These are phyloP conservation scores for Epichloe sp. DNA, from an alignment of 2,329 filamentous ascomycete genomes.

Conservation along the genomic window DNA sequence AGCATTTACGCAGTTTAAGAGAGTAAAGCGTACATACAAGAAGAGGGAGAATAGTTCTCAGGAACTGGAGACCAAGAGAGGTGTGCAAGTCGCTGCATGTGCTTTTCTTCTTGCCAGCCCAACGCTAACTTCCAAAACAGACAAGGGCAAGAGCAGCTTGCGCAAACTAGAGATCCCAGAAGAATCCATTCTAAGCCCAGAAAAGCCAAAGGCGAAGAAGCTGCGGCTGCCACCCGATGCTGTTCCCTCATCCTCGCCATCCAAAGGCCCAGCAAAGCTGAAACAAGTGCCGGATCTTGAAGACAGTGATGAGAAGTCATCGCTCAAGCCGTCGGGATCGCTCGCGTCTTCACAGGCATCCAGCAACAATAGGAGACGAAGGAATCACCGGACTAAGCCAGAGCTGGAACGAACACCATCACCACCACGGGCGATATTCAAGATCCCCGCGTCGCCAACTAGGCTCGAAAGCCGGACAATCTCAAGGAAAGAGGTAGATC, in stretches of 20 bases:
- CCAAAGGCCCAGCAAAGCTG: slow-evolving; percentile 1
- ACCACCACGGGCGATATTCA: slow-evolving; percentile 10
- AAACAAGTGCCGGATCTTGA: not conserved
- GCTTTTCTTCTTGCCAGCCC: not conserved
- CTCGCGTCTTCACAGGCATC: not conserved
- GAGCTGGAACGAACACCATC: slow-evolving; percentile 4
- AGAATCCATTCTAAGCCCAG: not conserved
- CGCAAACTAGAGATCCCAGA: slow-evolving; percentile 3
- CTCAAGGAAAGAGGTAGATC: not conserved
- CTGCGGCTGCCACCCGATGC: not conserved
- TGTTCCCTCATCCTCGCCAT: not conserved
- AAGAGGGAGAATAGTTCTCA: slow-evolving; percentile 12
- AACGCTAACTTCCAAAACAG: not conserved
- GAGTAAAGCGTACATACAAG: slow-evolving; percentile 14
- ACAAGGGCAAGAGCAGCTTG: not conserved
- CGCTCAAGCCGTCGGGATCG: not conserved
- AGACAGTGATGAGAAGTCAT: not conserved
- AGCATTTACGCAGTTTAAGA: slow-evolving; percentile 13
- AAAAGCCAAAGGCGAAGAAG: slow-evolving; percentile 1
- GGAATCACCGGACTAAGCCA: not conserved
- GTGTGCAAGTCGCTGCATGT: not conserved
- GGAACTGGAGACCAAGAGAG: slow-evolving; percentile 8
- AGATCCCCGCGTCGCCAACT: slow-evolving; percentile 9
- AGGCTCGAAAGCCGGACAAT: slow-evolving; percentile 2
- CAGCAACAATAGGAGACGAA: not conserved